phyloP scores from a whole-genome alignment of 371 early-diverging fungal genomes.

The Blastocladiella emersonii region DNA sequence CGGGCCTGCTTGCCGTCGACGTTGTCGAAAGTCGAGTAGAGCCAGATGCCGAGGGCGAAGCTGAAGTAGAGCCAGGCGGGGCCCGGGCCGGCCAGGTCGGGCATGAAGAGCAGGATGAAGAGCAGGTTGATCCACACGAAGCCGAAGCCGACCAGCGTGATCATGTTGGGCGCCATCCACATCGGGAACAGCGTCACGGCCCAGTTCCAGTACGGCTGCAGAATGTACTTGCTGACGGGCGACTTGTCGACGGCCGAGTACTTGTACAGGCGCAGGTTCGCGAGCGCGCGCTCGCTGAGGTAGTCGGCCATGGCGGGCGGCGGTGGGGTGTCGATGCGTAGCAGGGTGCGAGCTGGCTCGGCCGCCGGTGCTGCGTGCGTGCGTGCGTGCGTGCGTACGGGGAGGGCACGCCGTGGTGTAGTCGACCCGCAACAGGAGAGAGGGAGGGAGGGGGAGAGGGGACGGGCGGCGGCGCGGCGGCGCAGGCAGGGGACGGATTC shows the following conservation, averaged over 20 bases:
- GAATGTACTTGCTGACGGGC: slow-evolving; percentile 60
- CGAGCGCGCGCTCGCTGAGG: slow-evolving; percentile 39
- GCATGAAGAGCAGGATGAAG: slow-evolving; percentile 45
- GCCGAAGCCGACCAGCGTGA: slow-evolving; percentile 85
- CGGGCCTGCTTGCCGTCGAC: slow-evolving; percentile 98
- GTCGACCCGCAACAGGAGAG: no score
- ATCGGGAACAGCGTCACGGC: slow-evolving; percentile 73
- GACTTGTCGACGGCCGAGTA: slow-evolving; percentile 75
- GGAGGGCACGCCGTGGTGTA: no score
- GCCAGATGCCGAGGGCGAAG: slow-evolving; percentile 74
- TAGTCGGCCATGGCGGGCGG: background rate
- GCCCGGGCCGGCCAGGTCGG: slow-evolving; percentile 55
- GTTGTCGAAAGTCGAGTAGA: slow-evolving; percentile 93
- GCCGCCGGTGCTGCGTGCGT: no score
- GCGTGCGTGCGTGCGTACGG: no score
- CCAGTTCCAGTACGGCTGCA: slow-evolving; percentile 79
- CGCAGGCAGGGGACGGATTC: no score
- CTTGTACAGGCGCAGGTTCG: slow-evolving; percentile 64
- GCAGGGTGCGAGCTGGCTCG: no score
- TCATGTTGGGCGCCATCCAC: slow-evolving; percentile 95
- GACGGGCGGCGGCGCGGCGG: no score
- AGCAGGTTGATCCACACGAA: slow-evolving; percentile 68
- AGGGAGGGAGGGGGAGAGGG: no score
- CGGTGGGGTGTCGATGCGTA: no score
- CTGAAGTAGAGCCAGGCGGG: slow-evolving; percentile 78